Evolutionary conservation across 108 stramenopile species (phyloP).

Genomic region (Pseudonitzschia delicatissima): DNA sequence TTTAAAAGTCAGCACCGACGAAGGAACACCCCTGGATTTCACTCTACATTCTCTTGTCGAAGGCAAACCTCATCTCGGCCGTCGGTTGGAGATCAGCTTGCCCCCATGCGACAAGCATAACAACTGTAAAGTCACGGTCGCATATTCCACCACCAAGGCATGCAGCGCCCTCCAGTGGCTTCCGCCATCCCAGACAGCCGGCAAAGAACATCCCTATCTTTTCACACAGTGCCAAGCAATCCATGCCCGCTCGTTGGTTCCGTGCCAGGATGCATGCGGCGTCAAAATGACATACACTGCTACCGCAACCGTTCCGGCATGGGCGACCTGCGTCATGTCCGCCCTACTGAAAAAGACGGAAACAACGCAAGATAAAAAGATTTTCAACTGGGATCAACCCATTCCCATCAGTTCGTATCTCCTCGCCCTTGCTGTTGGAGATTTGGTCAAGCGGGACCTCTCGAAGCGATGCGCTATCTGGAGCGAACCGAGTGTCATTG

Average conservation of each 20-base stretch:
- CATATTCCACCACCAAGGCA: slow-evolving; percentile 68
- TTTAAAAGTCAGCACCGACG: slow-evolving; percentile 35
- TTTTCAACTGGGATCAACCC: slow-evolving; percentile 79
- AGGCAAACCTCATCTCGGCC: slow-evolving; percentile 52
- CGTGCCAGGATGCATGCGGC: slow-evolving; percentile 91
- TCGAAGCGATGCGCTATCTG: slow-evolving; percentile 83
- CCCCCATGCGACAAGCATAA: slow-evolving; percentile 7
- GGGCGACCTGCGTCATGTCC: slow-evolving; percentile 95
- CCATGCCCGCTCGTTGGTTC: slow-evolving; percentile 91
- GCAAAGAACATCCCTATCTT: slow-evolving; percentile 89
- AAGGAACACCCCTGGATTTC: slow-evolving; percentile 36
- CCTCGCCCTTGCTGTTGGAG: slow-evolving; percentile 91
- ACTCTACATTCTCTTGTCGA: slow-evolving; percentile 29
- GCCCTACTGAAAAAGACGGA: slow-evolving; percentile 50
- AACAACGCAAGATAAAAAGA: slow-evolving; percentile 15
- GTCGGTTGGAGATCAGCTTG: slow-evolving; percentile 46
- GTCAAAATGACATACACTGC: slow-evolving; percentile 92
- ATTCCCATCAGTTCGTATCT: slow-evolving; percentile 93
- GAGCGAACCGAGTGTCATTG: slow-evolving; percentile 91
- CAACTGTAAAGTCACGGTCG: slow-evolving; percentile 50
- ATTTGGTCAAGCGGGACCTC: slow-evolving; percentile 73
- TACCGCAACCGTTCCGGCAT: slow-evolving; percentile 75
- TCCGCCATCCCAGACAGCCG: slow-evolving; percentile 89
- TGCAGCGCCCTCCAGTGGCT: slow-evolving; percentile 94
- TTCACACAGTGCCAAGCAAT: slow-evolving; percentile 98